phyloP scores from a whole-genome alignment of 768 basidiomycete genomes.

The Suillus placidus region DNA sequence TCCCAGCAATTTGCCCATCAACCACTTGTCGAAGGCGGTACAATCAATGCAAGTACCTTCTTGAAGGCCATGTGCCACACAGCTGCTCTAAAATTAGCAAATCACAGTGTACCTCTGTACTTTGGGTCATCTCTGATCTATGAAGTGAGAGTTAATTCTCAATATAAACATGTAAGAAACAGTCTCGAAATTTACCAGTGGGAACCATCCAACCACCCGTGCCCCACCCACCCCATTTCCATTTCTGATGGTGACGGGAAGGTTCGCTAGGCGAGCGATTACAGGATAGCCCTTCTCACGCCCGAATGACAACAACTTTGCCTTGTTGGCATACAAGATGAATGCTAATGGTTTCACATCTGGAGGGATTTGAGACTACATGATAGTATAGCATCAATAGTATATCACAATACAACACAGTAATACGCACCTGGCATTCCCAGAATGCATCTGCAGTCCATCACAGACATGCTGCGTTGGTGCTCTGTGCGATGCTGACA shows the following conservation, averaged over 20 bases:
- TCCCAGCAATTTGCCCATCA: no score
- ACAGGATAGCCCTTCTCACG: constrained; percentile 42
- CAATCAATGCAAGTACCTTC: constrained; percentile 8
- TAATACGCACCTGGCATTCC: constrained; percentile 38
- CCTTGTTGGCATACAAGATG: constrained; percentile 45
- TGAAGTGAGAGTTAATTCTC: neutral
- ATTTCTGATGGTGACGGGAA: constrained; percentile 37
- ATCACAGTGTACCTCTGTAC: constrained; percentile 4
- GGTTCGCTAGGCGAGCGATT: constrained; percentile 34
- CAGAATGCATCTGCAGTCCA: constrained; percentile 41
- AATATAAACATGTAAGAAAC: neutral
- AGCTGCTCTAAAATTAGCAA: constrained; percentile 15
- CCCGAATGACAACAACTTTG: constrained; percentile 41
- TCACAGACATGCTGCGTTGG: no score
- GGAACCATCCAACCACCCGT: constrained; percentile 43
- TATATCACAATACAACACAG: neutral
- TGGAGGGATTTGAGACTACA: constrained; percentile 10
- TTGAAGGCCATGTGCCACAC: constrained; percentile 16
- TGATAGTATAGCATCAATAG: neutral
- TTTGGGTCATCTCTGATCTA: constrained; percentile 11
- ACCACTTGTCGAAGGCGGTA: no score
- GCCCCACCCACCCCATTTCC: constrained; percentile 37
- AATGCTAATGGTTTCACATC: constrained; percentile 32
- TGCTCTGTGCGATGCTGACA: no score
- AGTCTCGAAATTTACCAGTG: constrained; percentile 31